Conservation (phyloP, 192 early-diverging fungal genomes). For the Linnemannia exigua region DNA sequence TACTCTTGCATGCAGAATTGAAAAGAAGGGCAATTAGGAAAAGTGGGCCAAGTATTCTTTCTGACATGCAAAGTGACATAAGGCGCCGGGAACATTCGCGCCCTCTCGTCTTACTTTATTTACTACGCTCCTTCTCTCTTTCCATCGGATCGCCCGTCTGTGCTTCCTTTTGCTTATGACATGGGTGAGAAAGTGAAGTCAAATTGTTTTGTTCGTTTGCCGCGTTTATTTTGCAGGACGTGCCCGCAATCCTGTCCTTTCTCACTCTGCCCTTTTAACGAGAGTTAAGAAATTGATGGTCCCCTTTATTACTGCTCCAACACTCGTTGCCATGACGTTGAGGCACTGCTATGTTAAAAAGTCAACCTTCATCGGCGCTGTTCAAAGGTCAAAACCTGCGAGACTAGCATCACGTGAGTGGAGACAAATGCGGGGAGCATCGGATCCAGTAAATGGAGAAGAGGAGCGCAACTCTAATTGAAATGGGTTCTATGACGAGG, state of each 20-base stretch:
- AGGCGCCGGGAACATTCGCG: not conserved
- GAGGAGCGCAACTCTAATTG: not conserved
- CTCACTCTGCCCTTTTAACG: not conserved
- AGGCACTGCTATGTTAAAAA: not conserved
- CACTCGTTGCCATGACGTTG: not conserved
- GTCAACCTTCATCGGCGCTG: not conserved
- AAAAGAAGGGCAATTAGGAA: no score
- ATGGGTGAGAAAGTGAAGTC: not conserved
- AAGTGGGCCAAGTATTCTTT: no score
- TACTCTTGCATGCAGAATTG: no score
- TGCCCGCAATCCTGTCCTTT: constrained; percentile 1
- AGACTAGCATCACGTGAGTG: not conserved
- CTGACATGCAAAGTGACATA: not conserved
- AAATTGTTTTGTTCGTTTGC: not conserved
- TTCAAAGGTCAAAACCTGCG: no score
- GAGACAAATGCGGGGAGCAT: not conserved
- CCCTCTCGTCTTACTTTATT: not conserved
- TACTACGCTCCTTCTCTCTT: not conserved
- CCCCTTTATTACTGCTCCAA: no score
- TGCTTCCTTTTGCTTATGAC: not conserved
- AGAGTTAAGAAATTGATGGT: not conserved
- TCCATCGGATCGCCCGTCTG: constrained; percentile 1
- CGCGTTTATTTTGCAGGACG: not conserved
- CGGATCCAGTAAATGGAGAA: not conserved
- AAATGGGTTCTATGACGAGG: not conserved